These are phyloP conservation scores for Zhuliangozyma blackwelliae DNA, from an alignment of 1,139 yeast species.

Conservation along the genomic window DNA sequence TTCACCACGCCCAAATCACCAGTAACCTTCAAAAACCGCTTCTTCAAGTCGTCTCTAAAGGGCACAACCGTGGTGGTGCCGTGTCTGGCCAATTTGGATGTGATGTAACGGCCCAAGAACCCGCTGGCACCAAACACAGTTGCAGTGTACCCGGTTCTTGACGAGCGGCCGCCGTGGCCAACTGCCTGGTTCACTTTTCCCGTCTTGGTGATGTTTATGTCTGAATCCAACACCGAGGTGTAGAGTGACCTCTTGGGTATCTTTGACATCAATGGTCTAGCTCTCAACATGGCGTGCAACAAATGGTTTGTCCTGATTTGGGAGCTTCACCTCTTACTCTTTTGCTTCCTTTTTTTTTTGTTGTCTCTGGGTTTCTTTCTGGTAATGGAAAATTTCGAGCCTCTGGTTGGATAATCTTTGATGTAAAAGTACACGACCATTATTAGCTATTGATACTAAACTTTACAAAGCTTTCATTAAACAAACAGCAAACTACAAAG, in stretches of 20 bases:
- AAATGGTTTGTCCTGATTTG: background rate
- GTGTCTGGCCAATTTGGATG: slow-evolving; percentile 71
- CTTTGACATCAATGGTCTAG: slow-evolving; percentile 3
- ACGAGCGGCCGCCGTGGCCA: slow-evolving; percentile 82
- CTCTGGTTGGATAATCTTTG: slow-evolving; percentile 6
- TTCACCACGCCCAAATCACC: slow-evolving; percentile 90
- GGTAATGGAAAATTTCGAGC: slow-evolving; percentile 3
- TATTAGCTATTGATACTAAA: too few relatives aligned
- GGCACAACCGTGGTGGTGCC: slow-evolving; percentile 80
- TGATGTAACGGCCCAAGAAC: slow-evolving; percentile 69
- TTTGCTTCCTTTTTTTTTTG: slow-evolving; percentile 1
- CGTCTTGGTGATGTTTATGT: slow-evolving; percentile 68
- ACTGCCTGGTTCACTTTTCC: slow-evolving; percentile 70
- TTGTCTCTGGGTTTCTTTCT: slow-evolving; percentile 1
- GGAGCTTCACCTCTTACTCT: too few relatives aligned
- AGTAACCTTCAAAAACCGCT: slow-evolving; percentile 73
- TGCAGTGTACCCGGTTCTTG: slow-evolving; percentile 88
- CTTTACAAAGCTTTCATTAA: too few relatives aligned
- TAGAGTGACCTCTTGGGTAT: slow-evolving; percentile 27
- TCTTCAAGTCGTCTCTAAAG: slow-evolving; percentile 74
- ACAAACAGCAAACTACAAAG: too few relatives aligned
- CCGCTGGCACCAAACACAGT: slow-evolving; percentile 87
- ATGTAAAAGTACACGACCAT: too few relatives aligned
- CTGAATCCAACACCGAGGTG: slow-evolving; percentile 47
- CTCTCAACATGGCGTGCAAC: slow-evolving; percentile 25